Conservation (phyloP, 805 yeast genomes). For the Zygoascus bituminiphila region DNA sequence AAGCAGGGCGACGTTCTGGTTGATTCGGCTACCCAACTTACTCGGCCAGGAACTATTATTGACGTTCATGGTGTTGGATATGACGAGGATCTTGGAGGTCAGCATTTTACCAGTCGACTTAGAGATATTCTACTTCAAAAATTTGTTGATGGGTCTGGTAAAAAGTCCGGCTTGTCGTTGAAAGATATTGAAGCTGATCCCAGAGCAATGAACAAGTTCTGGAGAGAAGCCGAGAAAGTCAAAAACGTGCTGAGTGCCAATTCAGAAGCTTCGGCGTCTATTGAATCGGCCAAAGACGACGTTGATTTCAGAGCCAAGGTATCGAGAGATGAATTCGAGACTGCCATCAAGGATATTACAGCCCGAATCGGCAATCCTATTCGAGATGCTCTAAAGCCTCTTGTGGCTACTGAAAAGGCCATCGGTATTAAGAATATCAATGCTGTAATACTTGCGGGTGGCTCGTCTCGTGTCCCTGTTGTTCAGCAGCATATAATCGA, state of each 20-base stretch:
- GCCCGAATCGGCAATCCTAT: slow-evolving; percentile 48
- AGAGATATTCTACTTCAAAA: slow-evolving; percentile 52
- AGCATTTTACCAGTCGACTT: slow-evolving; percentile 56
- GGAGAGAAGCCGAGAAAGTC: slow-evolving; percentile 82
- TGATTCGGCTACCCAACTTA: slow-evolving; percentile 6
- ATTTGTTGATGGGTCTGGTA: slow-evolving; percentile 36
- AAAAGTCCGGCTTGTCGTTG: slow-evolving; percentile 27
- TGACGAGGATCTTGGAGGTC: slow-evolving; percentile 69
- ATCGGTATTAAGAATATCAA: slow-evolving; percentile 30
- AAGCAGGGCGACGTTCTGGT: slow-evolving; percentile 31
- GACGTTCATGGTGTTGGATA: slow-evolving; percentile 67
- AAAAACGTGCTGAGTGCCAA: slow-evolving; percentile 85
- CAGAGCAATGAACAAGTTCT: slow-evolving; percentile 57
- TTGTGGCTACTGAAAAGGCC: slow-evolving; percentile 13
- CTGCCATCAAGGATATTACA: slow-evolving; percentile 36
- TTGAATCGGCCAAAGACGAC: slow-evolving; percentile 70
- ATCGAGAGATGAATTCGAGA: slow-evolving; percentile 80
- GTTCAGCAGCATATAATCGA: slow-evolving; percentile 51
- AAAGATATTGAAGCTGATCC: slow-evolving; percentile 39
- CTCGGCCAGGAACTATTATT: slow-evolving; percentile 31
- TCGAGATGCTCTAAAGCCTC: slow-evolving; percentile 38
- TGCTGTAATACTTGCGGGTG: slow-evolving; percentile 80
- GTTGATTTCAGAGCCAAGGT: slow-evolving; percentile 60
- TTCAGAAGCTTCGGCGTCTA: slow-evolving; percentile 61
- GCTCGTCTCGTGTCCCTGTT: slow-evolving; percentile 83